Evolutionary conservation across 768 basidiomycete genomes (phyloP).

Genomic region (Trametes punicea): DNA sequence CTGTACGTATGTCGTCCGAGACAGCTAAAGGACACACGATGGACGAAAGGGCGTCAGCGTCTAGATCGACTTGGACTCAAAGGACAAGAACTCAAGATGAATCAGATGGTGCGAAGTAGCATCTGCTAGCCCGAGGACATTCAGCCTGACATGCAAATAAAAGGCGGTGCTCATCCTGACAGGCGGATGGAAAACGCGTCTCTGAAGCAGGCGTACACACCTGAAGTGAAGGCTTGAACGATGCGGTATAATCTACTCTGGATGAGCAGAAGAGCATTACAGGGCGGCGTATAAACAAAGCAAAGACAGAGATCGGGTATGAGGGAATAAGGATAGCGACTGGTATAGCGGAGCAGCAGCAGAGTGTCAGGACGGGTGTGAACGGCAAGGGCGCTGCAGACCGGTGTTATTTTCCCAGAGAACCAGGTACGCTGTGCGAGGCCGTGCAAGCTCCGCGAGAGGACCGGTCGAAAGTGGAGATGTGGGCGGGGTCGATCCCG

Average conservation of each 20-base stretch:
- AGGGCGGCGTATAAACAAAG: neutral
- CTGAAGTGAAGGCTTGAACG: neutral
- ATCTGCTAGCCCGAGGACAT: constrained; percentile 18
- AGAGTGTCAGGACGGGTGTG: neutral
- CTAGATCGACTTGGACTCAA: neutral
- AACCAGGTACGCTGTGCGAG: neutral
- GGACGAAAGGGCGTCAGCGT: neutral
- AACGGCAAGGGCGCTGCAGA: constrained; percentile 12
- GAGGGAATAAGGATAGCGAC: constrained; percentile 9
- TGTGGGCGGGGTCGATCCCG: neutral
- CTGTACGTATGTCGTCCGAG: neutral
- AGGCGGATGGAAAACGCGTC: neutral
- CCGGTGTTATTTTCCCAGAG: constrained; percentile 1
- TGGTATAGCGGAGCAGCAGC: neutral
- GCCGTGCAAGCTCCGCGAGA: neutral
- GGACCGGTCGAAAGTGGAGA: neutral
- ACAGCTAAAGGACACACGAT: neutral
- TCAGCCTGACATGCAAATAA: constrained; percentile 50
- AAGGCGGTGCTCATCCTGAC: constrained; percentile 14
- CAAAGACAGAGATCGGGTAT: neutral
- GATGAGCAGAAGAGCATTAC: neutral
- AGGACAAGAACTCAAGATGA: neutral
- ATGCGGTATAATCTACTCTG: constrained; percentile 13
- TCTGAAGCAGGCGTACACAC: neutral
- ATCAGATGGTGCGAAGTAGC: constrained; percentile 19